Base-by-base conservation (phyloP, 495 filamentous ascomycete species). In the Aspergillus nidulans region DNA sequence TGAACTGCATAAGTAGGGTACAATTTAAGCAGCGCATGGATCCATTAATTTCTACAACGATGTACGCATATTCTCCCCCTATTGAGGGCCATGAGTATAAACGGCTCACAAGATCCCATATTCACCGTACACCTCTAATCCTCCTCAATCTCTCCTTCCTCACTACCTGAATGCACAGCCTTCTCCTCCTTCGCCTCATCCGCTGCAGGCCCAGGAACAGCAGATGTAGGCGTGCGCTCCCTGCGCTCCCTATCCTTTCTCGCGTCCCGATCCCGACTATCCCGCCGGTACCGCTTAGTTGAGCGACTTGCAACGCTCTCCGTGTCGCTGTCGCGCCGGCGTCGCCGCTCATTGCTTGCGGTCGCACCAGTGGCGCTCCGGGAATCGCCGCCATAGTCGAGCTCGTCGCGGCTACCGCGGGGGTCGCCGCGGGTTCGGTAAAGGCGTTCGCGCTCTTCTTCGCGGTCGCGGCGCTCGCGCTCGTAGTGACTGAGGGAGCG, bases 121-220 rank as follows among this genome's bases (percentile, higher is more conserved):
- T n/a, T n/a, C n/a, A n/a, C n/a, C n/a, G n/a, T n/a, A n/a, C n/a
- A n/a, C n/a, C n/a, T 21, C 36, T 57, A 61, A 42, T 95, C 91
- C 74, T 97, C 94, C 66, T 96, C 94, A 60, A 98, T 96, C 75
- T 98, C 94, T 23, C 94, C 94, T 71, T 98, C 94, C 71, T 98
- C 94, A 62, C 94, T 97, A 30, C 95, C 94, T 36, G 86, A 88
- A 63, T 87, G 84, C 19, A 89, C 81, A 1, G 81, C 80, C 55
- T 81, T 77, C 53, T 92, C 87, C 55, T 90, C 81, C 60, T 85
- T 81, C 24, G 74, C 73, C 20, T 72, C 72, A 20, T 74, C 65
- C 21, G 61, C 58, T 36, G 63, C 63, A 25, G 74, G 58, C 34
- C 60, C 62, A n/a, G 64, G 58, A 40, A 73, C 68, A 40, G 71